Percentiles rank a stretch among this genome's conserved stretches.
Conservation (phyloP, 345 rosid genomes). For the Durio zibethinus region DNA sequence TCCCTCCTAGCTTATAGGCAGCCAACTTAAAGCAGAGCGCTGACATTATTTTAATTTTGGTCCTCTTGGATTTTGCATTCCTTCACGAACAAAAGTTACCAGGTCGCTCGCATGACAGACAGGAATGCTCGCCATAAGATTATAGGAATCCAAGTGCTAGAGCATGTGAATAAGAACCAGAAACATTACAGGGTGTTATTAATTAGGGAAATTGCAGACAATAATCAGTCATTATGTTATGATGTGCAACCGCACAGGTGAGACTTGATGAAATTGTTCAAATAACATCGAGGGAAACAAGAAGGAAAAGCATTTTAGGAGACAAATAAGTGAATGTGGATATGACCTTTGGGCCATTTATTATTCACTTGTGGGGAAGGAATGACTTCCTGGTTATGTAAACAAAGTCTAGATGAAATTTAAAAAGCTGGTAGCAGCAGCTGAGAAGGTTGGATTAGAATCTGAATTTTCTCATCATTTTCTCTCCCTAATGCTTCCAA, state of each 20-base stretch:
- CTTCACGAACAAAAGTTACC: too few relatives aligned
- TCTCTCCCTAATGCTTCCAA: neutral
- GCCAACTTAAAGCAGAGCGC: too few relatives aligned
- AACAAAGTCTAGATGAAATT: neutral
- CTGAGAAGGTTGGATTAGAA: neutral
- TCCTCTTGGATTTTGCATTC: too few relatives aligned
- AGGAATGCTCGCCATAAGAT: too few relatives aligned
- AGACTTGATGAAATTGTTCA: neutral
- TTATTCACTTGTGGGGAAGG: conserved; percentile 13
- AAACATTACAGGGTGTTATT: neutral
- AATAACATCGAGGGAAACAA: neutral
- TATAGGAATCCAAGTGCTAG: neutral
- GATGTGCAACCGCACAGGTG: neutral
- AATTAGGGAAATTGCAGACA: neutral
- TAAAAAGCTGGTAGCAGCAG: neutral
- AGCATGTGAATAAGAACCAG: neutral
- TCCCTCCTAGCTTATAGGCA: neutral
- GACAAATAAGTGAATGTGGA: neutral
- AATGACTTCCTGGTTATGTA: conserved; percentile 12
- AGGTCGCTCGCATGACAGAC: too few relatives aligned
- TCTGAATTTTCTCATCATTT: neutral
- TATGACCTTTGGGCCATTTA: neutral
- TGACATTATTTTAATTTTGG: too few relatives aligned
- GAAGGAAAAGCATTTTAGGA: neutral
- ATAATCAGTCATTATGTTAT: neutral